Base-by-base conservation (phyloP, 2,329 filamentous ascomycete species). In the Curvularia sp. region DNA sequence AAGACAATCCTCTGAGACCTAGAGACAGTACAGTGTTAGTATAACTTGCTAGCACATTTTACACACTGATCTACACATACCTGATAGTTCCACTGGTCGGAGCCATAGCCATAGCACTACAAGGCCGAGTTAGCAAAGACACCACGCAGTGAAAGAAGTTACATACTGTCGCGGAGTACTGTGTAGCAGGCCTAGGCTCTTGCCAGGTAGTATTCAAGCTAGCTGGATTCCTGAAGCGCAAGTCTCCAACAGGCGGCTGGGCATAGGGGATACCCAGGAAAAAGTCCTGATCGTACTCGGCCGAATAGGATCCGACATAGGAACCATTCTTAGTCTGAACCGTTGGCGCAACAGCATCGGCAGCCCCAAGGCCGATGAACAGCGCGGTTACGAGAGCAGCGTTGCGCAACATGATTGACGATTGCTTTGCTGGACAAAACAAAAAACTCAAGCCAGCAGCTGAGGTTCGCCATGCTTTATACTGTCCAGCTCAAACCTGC, bases 191-290 rank as follows among this genome's bases (percentile, higher is more conserved):
- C 41, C 69, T 68, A 23, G 77, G 70, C 13, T 74, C 72, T 49
- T 65, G 64, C 64, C 73, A 81, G 18, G 73, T 73, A 5, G 65
- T 66, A 57, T 86, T 81, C 27, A 86, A 67, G 2, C 79, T 67
- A 49, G 79, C 75, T 0, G 85, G 83, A 1, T 78, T 65, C 1
- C 76, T 75, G 63, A 86, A 86, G 5, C 86, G 80, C 43, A 86
- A 71, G 59, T 80, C 72, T 2, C 82, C 69, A 19, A 71, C 64
- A 4, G 69, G 67, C n/a, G 67, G 62, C 23, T 71, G 67, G 9
- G 69, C 69, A 70, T 83, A 87, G 0, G 84, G 85, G 1, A 87
- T 70, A 13, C 80, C 80, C 23, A 81, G 71, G 62, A 81, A 82
- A 63, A 71, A 78, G 66, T 82, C 79, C 61, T 81, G 78, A 49